Percentiles rank a stretch among this genome's conserved stretches.
Conservation (phyloP, 441 rosid genomes). For the Theobroma grandiflorum region DNA sequence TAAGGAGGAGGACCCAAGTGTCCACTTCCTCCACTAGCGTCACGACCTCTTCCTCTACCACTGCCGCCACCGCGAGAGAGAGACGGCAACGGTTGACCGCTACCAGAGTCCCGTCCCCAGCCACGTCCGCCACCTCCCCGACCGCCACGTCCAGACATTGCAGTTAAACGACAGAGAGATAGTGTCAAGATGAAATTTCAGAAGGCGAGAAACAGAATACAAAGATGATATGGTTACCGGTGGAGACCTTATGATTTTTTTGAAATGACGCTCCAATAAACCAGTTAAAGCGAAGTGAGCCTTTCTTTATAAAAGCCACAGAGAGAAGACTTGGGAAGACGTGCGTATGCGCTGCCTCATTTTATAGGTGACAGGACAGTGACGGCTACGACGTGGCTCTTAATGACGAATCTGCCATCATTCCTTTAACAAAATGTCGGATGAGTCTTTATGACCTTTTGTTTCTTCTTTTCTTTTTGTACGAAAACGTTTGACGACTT, state of each 20-base stretch:
- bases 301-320: background rate
- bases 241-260: background rate
- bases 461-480: too few species aligned
- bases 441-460: too few species aligned
- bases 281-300: background rate
- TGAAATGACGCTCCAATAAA: background rate
- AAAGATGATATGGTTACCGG: background rate
- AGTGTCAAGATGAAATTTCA: background rate
- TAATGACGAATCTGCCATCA: too few species aligned
- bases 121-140: too few species aligned
- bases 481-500: too few species aligned
- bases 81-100: background rate
- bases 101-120: too few species aligned
- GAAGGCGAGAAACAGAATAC: background rate
- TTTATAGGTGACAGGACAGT: background rate
- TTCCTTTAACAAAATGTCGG: too few species aligned
- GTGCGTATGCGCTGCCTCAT: background rate
- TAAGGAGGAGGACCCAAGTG: background rate
- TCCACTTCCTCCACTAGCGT: constrained; percentile 22
- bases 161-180: background rate
- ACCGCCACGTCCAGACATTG: constrained; percentile 44
- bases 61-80: constrained; percentile 33
- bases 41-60: constrained; percentile 38
- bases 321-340: background rate
- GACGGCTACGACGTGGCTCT: too few species aligned